These are phyloP conservation scores for Blastobotrys serpentis DNA, from an alignment of 1,139 yeast species.

Conservation along the genomic window DNA sequence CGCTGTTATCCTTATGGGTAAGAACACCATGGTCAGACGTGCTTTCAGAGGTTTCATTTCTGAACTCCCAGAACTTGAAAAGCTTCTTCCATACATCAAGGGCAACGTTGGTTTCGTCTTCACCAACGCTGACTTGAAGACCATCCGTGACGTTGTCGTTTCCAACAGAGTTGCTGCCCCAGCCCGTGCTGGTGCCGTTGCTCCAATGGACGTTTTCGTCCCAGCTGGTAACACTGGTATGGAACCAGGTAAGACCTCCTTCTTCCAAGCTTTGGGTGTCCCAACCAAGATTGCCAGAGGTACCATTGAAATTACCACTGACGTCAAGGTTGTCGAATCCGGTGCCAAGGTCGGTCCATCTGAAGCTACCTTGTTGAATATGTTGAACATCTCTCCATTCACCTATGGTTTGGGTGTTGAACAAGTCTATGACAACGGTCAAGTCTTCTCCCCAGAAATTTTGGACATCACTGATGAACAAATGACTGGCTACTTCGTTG, in stretches of 20 bases:
- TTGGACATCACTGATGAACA: constrained; percentile 98
- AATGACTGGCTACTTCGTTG: constrained; percentile 85
- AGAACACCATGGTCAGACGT: constrained; percentile 99
- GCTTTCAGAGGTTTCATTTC: constrained; percentile 94
- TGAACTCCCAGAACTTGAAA: constrained; percentile 96
- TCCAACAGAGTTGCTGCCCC: constrained; percentile 99
- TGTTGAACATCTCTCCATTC: constrained; percentile 99
- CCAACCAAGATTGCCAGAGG: constrained; percentile 99
- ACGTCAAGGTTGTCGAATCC: constrained; percentile 89
- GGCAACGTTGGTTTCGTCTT: constrained; percentile 99
- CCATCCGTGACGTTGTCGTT: constrained; percentile 81
- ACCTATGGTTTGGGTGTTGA: constrained; percentile 96
- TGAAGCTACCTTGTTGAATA: constrained; percentile 97
- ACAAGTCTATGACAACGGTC: constrained; percentile 98
- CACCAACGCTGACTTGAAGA: constrained; percentile 94
- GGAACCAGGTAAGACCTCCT: constrained; percentile 99
- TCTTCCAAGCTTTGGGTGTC: constrained; percentile 99
- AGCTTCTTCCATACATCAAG: constrained; percentile 87
- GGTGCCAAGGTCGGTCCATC: constrained; percentile 96
- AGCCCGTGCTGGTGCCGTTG: constrained; percentile 99
- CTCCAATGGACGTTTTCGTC: constrained; percentile 96
- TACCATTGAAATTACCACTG: constrained; percentile 98
- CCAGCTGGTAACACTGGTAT: constrained; percentile 99
- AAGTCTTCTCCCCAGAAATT: constrained; percentile 93
- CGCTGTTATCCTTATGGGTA: constrained; percentile 98